Conservation (phyloP, 2,329 filamentous ascomycete species). For the Ascosphaera apis region DNA sequence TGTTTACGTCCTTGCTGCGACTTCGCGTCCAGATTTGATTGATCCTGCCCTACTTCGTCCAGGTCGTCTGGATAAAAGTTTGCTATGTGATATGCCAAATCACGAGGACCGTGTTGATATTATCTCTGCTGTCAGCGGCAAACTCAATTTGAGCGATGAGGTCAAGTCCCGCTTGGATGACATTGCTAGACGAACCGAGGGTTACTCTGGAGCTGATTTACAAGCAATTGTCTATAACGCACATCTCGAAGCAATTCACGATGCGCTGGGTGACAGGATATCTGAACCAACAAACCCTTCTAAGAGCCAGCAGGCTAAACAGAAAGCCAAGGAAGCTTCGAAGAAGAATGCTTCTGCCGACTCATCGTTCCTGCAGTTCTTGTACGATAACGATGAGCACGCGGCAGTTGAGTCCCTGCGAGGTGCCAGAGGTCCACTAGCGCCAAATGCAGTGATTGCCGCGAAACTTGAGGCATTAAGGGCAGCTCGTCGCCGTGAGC, state of each 20-base stretch:
- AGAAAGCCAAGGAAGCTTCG: slow-evolving; percentile 9
- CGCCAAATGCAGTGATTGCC: slow-evolving; percentile 55
- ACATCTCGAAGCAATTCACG: slow-evolving; percentile 90
- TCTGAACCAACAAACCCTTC: slow-evolving; percentile 17
- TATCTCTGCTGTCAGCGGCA: slow-evolving; percentile 57
- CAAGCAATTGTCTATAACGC: slow-evolving; percentile 92
- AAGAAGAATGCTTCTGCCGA: slow-evolving; percentile 13
- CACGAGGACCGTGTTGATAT: slow-evolving; percentile 71
- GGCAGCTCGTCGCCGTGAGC: slow-evolving; percentile 40
- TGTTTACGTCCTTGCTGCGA: slow-evolving; percentile 90
- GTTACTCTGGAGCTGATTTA: slow-evolving; percentile 82
- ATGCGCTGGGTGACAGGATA: slow-evolving; percentile 44
- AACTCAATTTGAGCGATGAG: slow-evolving; percentile 49
- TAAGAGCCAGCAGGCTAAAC: slow-evolving; percentile 12
- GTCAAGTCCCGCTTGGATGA: slow-evolving; percentile 43
- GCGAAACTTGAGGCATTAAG: slow-evolving; percentile 68
- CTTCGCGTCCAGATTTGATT: slow-evolving; percentile 78
- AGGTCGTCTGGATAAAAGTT: slow-evolving; percentile 75
- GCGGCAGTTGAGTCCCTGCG: slow-evolving; percentile 21
- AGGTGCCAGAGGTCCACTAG: slow-evolving; percentile 28
- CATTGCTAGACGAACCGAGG: slow-evolving; percentile 58
- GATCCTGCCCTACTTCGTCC: slow-evolving; percentile 82
- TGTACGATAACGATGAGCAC: slow-evolving; percentile 39
- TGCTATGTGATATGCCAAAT: slow-evolving; percentile 74
- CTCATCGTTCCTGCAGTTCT: slow-evolving; percentile 52